phyloP scores from a whole-genome alignment of 495 filamentous ascomycete species.

The Talaromyces ruber region DNA sequence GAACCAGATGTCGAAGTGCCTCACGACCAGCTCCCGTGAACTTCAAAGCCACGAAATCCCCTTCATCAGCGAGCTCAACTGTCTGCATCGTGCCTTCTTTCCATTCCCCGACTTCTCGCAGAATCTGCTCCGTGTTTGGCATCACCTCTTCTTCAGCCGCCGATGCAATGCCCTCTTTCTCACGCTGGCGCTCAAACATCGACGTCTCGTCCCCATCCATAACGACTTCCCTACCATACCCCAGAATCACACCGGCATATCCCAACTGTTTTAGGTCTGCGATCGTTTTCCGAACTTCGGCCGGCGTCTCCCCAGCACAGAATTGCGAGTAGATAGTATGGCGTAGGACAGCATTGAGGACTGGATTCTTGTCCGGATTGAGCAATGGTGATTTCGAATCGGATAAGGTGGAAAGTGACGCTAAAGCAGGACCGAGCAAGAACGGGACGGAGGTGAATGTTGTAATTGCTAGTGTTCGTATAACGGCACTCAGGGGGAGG shows the following conservation, averaged over 20 bases:
- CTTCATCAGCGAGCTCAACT: conserved; percentile 50
- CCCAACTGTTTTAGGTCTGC: conserved; percentile 54
- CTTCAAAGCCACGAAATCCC: conserved; percentile 75
- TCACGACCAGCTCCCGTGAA: conserved; percentile 69
- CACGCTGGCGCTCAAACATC: neutral
- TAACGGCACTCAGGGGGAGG: conserved; percentile 57
- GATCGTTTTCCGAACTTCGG: conserved; percentile 53
- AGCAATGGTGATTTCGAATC: conserved; percentile 49
- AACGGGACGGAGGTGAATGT: conserved; percentile 64
- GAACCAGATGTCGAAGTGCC: conserved; percentile 52
- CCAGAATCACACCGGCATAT: conserved; percentile 68
- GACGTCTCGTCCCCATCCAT: conserved; percentile 40
- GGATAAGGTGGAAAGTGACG: conserved; percentile 53
- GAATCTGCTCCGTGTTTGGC: conserved; percentile 22
- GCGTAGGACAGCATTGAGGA: conserved; percentile 53
- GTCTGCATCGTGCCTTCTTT: conserved; percentile 60
- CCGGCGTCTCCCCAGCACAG: conserved; percentile 62
- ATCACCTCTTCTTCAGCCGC: neutral
- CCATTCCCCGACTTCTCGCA: conserved; percentile 42
- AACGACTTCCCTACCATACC: conserved; percentile 69
- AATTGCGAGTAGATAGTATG: conserved; percentile 81
- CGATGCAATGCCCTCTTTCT: neutral
- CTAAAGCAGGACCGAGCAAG: conserved; percentile 54
- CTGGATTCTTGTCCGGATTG: conserved; percentile 47
- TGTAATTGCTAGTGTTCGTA: conserved; percentile 67